phyloP scores from a whole-genome alignment of 805 yeast genomes.

The Debaryomyces castellii region DNA sequence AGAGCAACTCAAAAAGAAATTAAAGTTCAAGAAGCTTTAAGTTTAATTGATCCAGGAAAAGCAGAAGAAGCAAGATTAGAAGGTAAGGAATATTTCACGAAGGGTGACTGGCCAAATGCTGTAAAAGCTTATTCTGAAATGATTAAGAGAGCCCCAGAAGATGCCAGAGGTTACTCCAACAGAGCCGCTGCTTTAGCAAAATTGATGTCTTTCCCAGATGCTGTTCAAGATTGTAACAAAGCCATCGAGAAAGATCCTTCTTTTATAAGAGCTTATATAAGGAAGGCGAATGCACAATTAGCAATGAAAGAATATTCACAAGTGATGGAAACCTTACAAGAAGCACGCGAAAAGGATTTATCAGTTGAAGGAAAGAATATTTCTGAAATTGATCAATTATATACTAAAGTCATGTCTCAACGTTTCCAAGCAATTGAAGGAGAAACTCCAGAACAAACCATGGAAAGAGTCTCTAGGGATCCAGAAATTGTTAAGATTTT shows the following conservation, averaged over 20 bases:
- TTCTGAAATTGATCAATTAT: constrained; percentile 79
- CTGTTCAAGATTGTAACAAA: constrained; percentile 83
- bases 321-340: constrained; percentile 77
- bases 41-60: constrained; percentile 83
- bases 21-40: constrained; percentile 72
- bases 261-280: constrained; percentile 91
- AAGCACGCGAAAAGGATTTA: constrained; percentile 73
- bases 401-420: constrained; percentile 70
- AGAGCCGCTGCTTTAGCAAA: constrained; percentile 97
- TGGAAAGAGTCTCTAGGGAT: constrained; percentile 85
- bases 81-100: constrained; percentile 87
- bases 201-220: constrained; percentile 96
- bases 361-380: constrained; percentile 57
- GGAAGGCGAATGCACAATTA: constrained; percentile 93
- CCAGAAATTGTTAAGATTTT: constrained; percentile 91
- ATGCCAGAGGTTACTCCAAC: constrained; percentile 95
- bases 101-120: constrained; percentile 95
- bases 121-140: constrained; percentile 94
- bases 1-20: constrained; percentile 84
- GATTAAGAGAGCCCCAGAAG: constrained; percentile 95
- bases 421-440: constrained; percentile 82
- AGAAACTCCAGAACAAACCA: constrained; percentile 92
- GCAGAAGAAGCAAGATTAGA: constrained; percentile 93
- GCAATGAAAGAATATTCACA: constrained; percentile 84
- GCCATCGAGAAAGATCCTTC: constrained; percentile 88